Base-by-base conservation (phyloP, 164 flowering plant species). In the Cinnamomum chago region DNA sequence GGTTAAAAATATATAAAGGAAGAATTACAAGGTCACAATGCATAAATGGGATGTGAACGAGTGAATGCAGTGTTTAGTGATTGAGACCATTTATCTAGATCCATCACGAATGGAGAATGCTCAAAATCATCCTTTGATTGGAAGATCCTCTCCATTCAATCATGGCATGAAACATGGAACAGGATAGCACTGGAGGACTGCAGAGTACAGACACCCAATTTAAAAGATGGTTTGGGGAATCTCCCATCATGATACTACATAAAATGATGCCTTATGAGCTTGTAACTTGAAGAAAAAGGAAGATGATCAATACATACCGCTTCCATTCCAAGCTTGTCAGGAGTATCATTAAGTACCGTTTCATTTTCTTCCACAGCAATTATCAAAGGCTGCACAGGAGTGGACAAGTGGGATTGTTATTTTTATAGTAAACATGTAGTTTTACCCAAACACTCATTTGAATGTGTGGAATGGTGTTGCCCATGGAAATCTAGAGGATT, bases 281-380 rank as follows among this genome's bases (percentile, higher is more conserved):
- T 52, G 35, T 10, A 1, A 62, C 2, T 22, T 0, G 4, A 28
- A 69, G 33, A 35, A 47, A 67, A 28, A 25, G 67, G 12, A 51
- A 68, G 24, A 24, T 58, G 62, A 72, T 9, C 13, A 23, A 33
- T 72, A 22, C 88, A 76, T 87, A 93, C 97, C 84, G 79, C 89
- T 72, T 88, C 83, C 65, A 91, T 87, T 75, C 86, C 88, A 66
- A 87, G 79, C 73, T 84, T 85, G 66, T 89, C 91, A 55, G 98
- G 93, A 15, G 95, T 89, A 72, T 89, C 92, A 72, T 76, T 70
- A 1, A 93, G 92, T 80, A 93, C 95, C 18, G 96, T 91, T 76
- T 88, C 85, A 81, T 93, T 93, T 78, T 93, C 96, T 83, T 87
- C 89, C 72, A 93, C 98, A 23, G 87, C 81, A 82, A 93, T 86